A percentile compares a stretch with the other conserved stretches of the same genome.
Conservation (phyloP, 23 red algal species). For the Agarophyton chilense region DNA sequence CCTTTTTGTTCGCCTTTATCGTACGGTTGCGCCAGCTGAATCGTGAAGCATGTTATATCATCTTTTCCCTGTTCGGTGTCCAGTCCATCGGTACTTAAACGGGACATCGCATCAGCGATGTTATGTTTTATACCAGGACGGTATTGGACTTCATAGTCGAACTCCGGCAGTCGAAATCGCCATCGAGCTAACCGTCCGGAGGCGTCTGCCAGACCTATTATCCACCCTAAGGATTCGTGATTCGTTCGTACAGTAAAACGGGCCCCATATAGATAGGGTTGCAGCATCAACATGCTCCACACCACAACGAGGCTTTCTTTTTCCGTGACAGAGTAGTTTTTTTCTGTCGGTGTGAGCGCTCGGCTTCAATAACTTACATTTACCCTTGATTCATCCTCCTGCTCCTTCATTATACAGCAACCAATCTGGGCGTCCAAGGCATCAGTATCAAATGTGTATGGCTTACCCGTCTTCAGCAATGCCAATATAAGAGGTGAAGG, state of each 20-base stretch:
- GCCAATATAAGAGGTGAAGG: slow-evolving; percentile 7
- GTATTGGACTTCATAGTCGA: slow-evolving; percentile 7
- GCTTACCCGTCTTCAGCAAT: not conserved
- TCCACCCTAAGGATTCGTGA: slow-evolving; percentile 27
- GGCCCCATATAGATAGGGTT: not conserved
- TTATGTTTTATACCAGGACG: not conserved
- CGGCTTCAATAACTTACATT: slow-evolving; percentile 34
- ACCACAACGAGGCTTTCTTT: slow-evolving; percentile 42
- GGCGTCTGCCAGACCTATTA: slow-evolving; percentile 4
- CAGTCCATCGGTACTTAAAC: not conserved
- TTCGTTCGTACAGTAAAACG: slow-evolving; percentile 45
- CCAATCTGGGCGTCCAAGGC: slow-evolving; percentile 3
- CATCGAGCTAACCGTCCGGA: slow-evolving; percentile 1
- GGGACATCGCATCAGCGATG: slow-evolving; percentile 26
- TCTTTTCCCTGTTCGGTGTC: not conserved
- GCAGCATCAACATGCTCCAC: slow-evolving; percentile 35
- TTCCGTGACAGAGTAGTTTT: slow-evolving; percentile 11
- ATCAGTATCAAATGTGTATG: slow-evolving; percentile 3
- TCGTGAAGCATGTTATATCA: too few species aligned
- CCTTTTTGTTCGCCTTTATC: too few species aligned
- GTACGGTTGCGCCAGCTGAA: too few species aligned
- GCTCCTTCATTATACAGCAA: slow-evolving; percentile 25
- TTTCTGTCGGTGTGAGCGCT: not conserved
- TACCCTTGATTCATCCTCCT: not conserved
- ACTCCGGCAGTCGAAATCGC: slow-evolving; percentile 1